Conservation (phyloP, 768 basidiomycete genomes). For the Rhodotorula kratochvilovae region DNA sequence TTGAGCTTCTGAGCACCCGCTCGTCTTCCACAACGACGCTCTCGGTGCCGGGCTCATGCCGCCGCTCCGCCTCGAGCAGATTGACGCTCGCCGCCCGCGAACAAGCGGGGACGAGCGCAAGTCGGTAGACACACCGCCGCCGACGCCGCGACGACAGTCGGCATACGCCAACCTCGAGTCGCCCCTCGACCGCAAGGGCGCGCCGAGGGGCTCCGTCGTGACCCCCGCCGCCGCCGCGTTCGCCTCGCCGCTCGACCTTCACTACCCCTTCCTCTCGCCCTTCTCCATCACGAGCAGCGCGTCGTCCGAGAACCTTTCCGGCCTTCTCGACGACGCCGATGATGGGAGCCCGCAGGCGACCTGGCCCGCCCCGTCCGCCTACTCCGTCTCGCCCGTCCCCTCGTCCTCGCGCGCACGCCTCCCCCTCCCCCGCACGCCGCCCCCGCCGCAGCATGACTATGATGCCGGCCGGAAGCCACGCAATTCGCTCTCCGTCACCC, state of each 20-base stretch:
- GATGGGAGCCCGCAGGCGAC: not conserved
- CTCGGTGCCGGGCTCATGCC: too few species aligned
- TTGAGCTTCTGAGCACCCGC: too few species aligned
- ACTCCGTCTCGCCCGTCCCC: slow-evolving; percentile 1
- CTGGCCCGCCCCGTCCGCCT: slow-evolving; percentile 12
- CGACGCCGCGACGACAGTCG: too few species aligned
- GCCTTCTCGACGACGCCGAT: not conserved
- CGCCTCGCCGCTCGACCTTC: not conserved
- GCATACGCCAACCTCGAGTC: not conserved
- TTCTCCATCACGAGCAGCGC: not conserved
- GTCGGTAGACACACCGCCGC: too few species aligned
- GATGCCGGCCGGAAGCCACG: too few species aligned
- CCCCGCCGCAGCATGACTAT: not conserved
- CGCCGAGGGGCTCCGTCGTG: too few species aligned
- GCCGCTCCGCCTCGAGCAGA: too few species aligned
- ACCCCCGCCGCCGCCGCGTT: too few species aligned
- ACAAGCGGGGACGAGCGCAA: too few species aligned
- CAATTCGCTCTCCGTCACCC: not conserved
- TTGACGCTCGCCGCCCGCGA: too few species aligned
- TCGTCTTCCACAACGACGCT: too few species aligned
- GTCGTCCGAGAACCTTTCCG: too few species aligned
- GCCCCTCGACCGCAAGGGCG: not conserved
- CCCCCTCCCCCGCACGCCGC: not conserved
- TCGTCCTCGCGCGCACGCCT: not conserved
- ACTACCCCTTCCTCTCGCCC: not conserved